phyloP scores from a whole-genome alignment of 345 rosid genomes.

The Schrenkiella parvula region DNA sequence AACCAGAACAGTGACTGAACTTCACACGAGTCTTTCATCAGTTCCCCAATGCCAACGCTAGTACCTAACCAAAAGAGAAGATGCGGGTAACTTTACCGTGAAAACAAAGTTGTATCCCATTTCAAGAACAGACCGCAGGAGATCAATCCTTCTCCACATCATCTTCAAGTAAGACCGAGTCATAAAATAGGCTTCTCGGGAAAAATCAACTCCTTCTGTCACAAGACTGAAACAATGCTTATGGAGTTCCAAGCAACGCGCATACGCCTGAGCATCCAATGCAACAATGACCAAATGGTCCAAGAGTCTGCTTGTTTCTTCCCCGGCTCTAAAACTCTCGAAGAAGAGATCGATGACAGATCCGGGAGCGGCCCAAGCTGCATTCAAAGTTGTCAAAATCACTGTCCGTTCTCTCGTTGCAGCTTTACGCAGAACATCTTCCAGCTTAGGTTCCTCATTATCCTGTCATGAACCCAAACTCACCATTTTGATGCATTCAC shows the following conservation, averaged over 20 bases:
- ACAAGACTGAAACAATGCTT: conserved; percentile 62
- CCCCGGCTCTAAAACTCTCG: conserved; percentile 63
- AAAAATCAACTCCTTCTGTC: conserved; percentile 64
- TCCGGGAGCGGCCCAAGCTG: conserved; percentile 72
- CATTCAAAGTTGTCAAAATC: conserved; percentile 67
- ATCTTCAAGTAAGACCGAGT: conserved; percentile 63
- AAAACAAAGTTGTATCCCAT: conserved; percentile 78
- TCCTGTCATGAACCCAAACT: not conserved
- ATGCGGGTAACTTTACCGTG: conserved; percentile 49
- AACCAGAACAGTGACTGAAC: not conserved
- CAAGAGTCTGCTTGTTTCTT: conserved; percentile 52
- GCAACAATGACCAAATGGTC: conserved; percentile 71
- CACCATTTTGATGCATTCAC: conserved; percentile 1
- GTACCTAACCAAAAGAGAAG: not conserved
- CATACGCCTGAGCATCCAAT: conserved; percentile 60
- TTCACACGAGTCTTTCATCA: not conserved
- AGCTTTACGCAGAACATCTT: conserved; percentile 49
- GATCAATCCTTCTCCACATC: conserved; percentile 93
- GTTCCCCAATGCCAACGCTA: not conserved
- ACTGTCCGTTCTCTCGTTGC: conserved; percentile 56
- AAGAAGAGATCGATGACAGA: conserved; percentile 67
- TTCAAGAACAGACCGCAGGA: conserved; percentile 67
- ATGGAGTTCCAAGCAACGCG: conserved; percentile 52
- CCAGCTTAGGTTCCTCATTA: conserved; percentile 44
- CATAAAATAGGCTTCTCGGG: conserved; percentile 76